phyloP scores from a whole-genome alignment of 106 monocot species.

The Dendrobium huoshanense region DNA sequence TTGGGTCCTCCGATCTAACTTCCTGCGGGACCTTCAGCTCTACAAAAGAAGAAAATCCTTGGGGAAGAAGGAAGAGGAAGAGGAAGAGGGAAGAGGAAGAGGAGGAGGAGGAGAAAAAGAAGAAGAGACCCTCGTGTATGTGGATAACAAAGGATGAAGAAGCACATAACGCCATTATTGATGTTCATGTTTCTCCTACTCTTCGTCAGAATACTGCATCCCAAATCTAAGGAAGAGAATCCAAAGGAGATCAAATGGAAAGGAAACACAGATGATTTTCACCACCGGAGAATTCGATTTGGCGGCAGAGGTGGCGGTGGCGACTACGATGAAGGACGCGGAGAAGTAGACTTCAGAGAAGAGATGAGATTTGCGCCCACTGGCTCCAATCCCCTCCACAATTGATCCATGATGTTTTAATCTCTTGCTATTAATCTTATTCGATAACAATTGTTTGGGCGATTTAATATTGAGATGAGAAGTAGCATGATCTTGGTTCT shows the following conservation, averaged over 20 bases:
- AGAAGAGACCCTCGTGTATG: background rate
- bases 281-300: background rate
- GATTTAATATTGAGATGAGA: too few relatives aligned
- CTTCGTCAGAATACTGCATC: background rate
- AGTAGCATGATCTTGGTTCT: too few relatives aligned
- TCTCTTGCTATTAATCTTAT: background rate
- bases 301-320: background rate
- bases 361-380: background rate
- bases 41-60: background rate
- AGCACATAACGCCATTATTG: background rate
- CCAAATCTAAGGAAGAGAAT: background rate
- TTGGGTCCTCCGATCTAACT: background rate
- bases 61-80: background rate
- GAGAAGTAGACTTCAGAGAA: background rate
- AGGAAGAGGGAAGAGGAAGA: too few relatives aligned
- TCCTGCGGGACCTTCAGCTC: background rate
- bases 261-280: background rate
- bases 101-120: background rate
- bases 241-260: too few relatives aligned
- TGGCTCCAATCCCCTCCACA: conserved; percentile 4
- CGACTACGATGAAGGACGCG: background rate
- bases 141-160: background rate
- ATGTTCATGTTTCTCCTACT: background rate
- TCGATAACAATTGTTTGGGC: too few relatives aligned
- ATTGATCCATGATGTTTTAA: conserved; percentile 5